Evolutionary conservation across 108 stramenopile species (phyloP).

Genomic region (Fragilaria crotonensis): DNA sequence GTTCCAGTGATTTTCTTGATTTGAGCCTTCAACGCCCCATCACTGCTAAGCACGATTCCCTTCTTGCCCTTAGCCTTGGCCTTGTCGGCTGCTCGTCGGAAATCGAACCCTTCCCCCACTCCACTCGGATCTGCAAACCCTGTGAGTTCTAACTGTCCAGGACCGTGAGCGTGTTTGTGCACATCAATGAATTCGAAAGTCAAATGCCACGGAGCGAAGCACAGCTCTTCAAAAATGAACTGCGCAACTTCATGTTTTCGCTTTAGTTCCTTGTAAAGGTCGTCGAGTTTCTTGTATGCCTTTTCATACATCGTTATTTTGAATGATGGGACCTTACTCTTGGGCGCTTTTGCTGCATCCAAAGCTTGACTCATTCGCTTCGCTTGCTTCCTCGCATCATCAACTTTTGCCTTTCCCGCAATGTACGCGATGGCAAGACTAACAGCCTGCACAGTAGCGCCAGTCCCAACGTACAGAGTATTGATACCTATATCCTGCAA

Average conservation of each 20-base stretch:
- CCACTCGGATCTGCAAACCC: constrained; percentile 88
- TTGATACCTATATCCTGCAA: constrained; percentile 74
- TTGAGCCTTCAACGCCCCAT: constrained; percentile 61
- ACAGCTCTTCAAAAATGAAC: constrained; percentile 84
- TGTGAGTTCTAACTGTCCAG: constrained; percentile 81
- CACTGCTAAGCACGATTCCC: constrained; percentile 16
- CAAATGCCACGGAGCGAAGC: constrained; percentile 75
- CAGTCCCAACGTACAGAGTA: constrained; percentile 52
- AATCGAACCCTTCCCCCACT: constrained; percentile 68
- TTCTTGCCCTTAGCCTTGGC: constrained; percentile 40
- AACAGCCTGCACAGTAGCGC: constrained; percentile 47
- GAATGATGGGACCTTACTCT: constrained; percentile 25
- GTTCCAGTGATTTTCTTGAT: constrained; percentile 85
- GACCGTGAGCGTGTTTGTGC: constrained; percentile 73
- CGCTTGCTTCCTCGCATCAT: constrained; percentile 35
- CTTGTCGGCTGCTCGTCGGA: constrained; percentile 60
- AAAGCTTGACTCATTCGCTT: constrained; percentile 57
- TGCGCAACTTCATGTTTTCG: constrained; percentile 74
- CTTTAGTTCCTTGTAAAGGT: constrained; percentile 47
- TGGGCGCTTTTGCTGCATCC: constrained; percentile 42
- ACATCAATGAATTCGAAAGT: constrained; percentile 85
- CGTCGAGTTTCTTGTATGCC: constrained; percentile 52
- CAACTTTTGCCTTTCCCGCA: constrained; percentile 61
- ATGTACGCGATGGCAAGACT: constrained; percentile 65
- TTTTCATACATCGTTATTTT: constrained; percentile 50